Conservation (phyloP, 2,329 filamentous ascomycete species). For the Teratosphaeriaceae sp. region DNA sequence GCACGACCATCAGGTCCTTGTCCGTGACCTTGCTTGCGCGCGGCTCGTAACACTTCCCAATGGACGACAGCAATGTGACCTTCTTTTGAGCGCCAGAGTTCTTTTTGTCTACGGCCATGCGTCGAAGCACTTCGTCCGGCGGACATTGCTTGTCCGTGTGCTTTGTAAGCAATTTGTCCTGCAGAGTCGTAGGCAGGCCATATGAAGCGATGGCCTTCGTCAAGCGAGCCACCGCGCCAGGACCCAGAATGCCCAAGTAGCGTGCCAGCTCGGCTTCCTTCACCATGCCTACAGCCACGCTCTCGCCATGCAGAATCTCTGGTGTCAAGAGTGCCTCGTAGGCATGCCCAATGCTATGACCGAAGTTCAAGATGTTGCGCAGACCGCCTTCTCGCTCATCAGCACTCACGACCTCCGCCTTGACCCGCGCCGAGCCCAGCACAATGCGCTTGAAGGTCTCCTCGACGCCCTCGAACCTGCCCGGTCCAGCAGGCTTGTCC, state of each 20-base stretch:
- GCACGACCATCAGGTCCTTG: constrained; percentile 69
- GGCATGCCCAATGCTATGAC: constrained; percentile 95
- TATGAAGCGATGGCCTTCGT: constrained; percentile 94
- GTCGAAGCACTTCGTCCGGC: constrained; percentile 75
- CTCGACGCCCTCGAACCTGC: constrained; percentile 61
- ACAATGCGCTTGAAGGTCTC: constrained; percentile 56
- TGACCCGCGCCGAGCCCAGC: constrained; percentile 82
- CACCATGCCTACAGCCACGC: constrained; percentile 96
- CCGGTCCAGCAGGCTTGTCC: constrained; percentile 49
- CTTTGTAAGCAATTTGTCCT: constrained; percentile 75
- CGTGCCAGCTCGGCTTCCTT: constrained; percentile 93
- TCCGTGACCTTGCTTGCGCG: constrained; percentile 88
- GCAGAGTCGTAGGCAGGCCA: constrained; percentile 75
- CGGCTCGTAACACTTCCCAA: constrained; percentile 80
- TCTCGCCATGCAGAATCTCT: constrained; percentile 91
- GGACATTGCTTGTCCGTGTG: constrained; percentile 83
- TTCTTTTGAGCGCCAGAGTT: constrained; percentile 95
- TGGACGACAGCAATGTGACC: constrained; percentile 83
- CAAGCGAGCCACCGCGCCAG: constrained; percentile 80
- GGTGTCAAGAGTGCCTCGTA: constrained; percentile 93
- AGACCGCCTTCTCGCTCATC: constrained; percentile 93
- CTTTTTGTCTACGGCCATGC: constrained; percentile 99
- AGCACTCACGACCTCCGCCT: constrained; percentile 87
- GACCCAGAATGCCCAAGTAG: constrained; percentile 76
- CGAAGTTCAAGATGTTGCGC: constrained; percentile 92